Conservation (phyloP, 495 filamentous ascomycete species). For the Neurospora sp. region DNA sequence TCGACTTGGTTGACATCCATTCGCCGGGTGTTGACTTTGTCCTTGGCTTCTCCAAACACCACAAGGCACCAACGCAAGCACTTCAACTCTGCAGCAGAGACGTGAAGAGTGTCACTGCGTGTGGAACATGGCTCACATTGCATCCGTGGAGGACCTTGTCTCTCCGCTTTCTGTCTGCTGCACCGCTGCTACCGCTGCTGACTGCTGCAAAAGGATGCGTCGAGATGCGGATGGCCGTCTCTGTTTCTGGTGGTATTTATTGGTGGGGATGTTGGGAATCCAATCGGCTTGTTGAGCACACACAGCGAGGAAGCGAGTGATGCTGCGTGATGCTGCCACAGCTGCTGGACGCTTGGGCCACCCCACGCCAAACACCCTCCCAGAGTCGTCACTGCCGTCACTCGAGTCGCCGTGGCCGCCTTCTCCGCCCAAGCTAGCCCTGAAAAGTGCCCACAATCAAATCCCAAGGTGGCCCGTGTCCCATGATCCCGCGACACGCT, state of each 20-base stretch:
- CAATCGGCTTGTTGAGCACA: constrained; percentile 2
- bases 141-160: not conserved
- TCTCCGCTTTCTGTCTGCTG: not conserved
- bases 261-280: constrained; percentile 6
- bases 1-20: constrained; percentile 8
- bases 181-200: not conserved
- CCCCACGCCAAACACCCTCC: not conserved
- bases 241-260: not conserved
- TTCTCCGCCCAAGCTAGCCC: not conserved
- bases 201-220: not conserved
- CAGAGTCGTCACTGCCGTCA: not conserved
- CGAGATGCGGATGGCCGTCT: not conserved
- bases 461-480: constrained; percentile 15
- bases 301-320: not conserved
- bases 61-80: not conserved
- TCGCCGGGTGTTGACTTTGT: not conserved
- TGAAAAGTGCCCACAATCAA: not conserved
- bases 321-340: not conserved
- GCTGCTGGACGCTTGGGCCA: not conserved
- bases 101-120: not conserved
- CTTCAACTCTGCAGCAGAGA: not conserved
- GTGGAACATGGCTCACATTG: not conserved
- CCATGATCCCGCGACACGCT: constrained; percentile 8
- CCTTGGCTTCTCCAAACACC: not conserved
- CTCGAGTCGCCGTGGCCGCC: not conserved